A percentile compares a stretch with the other conserved stretches of the same genome.
phyloP scores from a whole-genome alignment of 176 grass and related monocot species.

The barley (Hordeum vulgare) region DNA sequence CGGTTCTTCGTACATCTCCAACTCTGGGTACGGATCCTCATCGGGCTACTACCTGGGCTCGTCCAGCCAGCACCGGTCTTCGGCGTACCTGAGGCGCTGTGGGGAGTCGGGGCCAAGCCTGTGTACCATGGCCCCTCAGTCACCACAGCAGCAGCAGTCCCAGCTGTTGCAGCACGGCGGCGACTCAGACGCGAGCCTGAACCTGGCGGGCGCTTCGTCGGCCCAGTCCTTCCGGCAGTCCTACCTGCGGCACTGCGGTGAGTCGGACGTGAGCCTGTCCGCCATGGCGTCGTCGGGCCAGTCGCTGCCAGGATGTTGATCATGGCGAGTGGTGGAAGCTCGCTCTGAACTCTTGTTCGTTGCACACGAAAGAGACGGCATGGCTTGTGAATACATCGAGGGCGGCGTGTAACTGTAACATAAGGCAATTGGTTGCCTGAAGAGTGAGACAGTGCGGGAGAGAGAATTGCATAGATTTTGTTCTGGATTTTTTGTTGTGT shows the following conservation, averaged over 20 bases:
- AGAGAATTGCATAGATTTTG: too few species aligned
- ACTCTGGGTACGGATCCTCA: background rate
- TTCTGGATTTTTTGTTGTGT: too few species aligned
- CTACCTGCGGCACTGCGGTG: slow-evolving; percentile 55
- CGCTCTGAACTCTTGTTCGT: background rate
- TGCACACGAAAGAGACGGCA: background rate
- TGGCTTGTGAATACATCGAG: background rate
- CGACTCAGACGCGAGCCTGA: slow-evolving; percentile 38
- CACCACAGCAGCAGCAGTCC: slow-evolving; percentile 21
- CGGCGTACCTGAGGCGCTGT: slow-evolving; percentile 38
- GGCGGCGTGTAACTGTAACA: too few species aligned
- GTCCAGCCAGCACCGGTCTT: slow-evolving; percentile 41
- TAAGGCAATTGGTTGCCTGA: too few species aligned
- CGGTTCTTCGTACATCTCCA: background rate
- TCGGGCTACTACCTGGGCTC: slow-evolving; percentile 53
- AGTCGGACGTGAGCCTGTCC: slow-evolving; percentile 60
- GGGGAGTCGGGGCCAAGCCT: slow-evolving; percentile 60
- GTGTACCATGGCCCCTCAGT: slow-evolving; percentile 43
- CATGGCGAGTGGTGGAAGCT: background rate
- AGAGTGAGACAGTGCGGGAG: too few species aligned
- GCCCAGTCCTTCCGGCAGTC: slow-evolving; percentile 62
- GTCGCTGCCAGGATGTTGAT: slow-evolving; percentile 75
- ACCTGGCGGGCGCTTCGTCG: slow-evolving; percentile 38
- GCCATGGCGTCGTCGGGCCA: slow-evolving; percentile 53
- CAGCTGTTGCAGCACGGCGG: slow-evolving; percentile 25